phyloP scores from a whole-genome alignment of 2,329 filamentous ascomycete genomes.

The Calonectria leucothoes region DNA sequence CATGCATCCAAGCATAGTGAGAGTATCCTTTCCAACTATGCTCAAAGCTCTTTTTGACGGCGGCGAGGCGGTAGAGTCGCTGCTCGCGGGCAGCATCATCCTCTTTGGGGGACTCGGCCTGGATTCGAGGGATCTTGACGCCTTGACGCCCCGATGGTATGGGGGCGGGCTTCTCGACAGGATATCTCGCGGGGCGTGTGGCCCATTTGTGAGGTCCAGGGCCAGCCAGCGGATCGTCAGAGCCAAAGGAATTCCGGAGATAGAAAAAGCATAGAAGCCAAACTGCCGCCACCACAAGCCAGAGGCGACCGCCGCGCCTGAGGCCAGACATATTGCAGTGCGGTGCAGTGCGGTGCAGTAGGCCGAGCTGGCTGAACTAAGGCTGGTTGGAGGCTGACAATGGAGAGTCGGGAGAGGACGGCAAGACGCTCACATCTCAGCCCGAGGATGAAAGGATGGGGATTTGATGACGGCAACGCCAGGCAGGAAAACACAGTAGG shows the following conservation, averaged over 20 bases:
- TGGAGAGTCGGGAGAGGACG: conserved; percentile 9
- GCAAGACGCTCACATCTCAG: conserved; percentile 23
- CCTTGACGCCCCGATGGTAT: conserved; percentile 49
- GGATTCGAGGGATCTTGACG: conserved; percentile 41
- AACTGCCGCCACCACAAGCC: conserved; percentile 36
- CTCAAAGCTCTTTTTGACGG: conserved; percentile 62
- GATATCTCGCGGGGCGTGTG: conserved; percentile 34
- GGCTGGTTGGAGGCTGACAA: conserved; percentile 8
- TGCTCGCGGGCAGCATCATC: conserved; percentile 44
- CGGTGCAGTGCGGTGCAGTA: neutral
- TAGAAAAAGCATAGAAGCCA: conserved; percentile 42
- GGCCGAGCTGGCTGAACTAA: conserved; percentile 6
- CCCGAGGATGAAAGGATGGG: conserved; percentile 5
- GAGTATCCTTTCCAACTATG: conserved; percentile 72
- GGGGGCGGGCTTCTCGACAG: conserved; percentile 35
- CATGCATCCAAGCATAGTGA: conserved; percentile 70
- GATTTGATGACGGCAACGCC: conserved; percentile 9
- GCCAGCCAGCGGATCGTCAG: conserved; percentile 35
- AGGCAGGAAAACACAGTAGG: conserved; percentile 6
- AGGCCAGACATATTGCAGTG: conserved; percentile 24
- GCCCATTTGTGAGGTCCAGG: conserved; percentile 39
- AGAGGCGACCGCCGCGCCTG: conserved; percentile 38
- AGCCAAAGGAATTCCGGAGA: conserved; percentile 36
- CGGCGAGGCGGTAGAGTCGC: conserved; percentile 50
- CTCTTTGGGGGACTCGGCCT: conserved; percentile 47